These are phyloP conservation scores for Ehretia macrophylla DNA, from an alignment of 257 asterid species.

Conservation along the genomic window DNA sequence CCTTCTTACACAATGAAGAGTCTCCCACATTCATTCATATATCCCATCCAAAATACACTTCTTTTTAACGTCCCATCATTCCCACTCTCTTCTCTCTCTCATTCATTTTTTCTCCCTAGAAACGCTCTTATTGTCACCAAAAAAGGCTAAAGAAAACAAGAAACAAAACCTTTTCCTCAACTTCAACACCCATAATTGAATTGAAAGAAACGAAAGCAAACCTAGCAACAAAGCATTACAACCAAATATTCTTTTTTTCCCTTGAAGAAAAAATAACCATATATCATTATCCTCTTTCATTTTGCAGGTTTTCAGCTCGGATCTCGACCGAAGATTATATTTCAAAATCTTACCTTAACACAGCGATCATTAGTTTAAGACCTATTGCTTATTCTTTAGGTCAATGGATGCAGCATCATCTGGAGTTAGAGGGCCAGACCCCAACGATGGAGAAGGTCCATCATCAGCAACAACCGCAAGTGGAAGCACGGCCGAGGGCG, in stretches of 20 bases:
- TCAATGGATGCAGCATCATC: slow-evolving; percentile 38
- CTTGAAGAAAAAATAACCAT: neutral
- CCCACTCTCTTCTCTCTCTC: slow-evolving; percentile 2
- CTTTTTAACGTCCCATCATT: slow-evolving; percentile 26
- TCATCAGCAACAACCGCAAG: slow-evolving; percentile 19
- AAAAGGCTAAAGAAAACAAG: neutral
- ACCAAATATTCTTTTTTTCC: neutral
- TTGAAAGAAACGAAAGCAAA: neutral
- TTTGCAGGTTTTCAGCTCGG: too few relatives aligned
- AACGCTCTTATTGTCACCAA: slow-evolving; percentile 15
- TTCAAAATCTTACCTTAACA: neutral
- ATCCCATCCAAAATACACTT: neutral
- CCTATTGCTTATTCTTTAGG: neutral
- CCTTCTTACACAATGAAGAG: neutral
- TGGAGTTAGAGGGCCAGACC: slow-evolving; percentile 17
- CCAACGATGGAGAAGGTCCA: slow-evolving; percentile 22
- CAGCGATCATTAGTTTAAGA: neutral
- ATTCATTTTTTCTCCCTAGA: slow-evolving; percentile 1
- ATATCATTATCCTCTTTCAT: too few relatives aligned
- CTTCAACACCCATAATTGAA: neutral
- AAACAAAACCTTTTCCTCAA: too few relatives aligned
- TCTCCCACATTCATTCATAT: neutral
- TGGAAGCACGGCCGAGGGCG: slow-evolving; percentile 1
- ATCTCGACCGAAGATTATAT: too few relatives aligned
- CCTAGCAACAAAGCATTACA: neutral